A percentile compares a stretch with the other conserved stretches of the same genome.
phyloP scores from a whole-genome alignment of 805 yeast genomes.

The Lachancea quebecensis region DNA sequence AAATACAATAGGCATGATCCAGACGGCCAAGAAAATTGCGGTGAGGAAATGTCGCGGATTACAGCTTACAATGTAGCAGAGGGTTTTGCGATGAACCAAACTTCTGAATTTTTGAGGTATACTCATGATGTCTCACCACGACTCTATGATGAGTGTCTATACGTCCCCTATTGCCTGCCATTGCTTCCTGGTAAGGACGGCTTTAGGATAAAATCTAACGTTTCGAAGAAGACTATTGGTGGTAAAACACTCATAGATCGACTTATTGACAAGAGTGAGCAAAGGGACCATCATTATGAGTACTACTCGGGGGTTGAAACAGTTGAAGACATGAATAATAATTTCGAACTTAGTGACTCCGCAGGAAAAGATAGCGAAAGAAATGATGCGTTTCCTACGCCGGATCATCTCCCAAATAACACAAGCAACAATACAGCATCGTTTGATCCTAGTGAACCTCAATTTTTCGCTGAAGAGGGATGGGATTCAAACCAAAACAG shows the following conservation, averaged over 20 bases:
- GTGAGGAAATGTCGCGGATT: conserved; percentile 62
- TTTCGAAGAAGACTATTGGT: conserved; percentile 33
- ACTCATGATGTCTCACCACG: conserved; percentile 83
- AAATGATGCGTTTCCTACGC: conserved; percentile 15
- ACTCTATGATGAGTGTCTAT: conserved; percentile 85
- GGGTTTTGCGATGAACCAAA: conserved; percentile 57
- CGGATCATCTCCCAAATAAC: conserved; percentile 26
- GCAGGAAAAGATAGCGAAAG: conserved; percentile 14
- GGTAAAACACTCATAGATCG: conserved; percentile 57
- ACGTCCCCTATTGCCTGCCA: conserved; percentile 84
- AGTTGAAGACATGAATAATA: conserved; percentile 46
- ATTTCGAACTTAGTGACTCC: conserved; percentile 32
- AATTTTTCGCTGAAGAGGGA: conserved; percentile 56
- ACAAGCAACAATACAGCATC: conserved; percentile 35
- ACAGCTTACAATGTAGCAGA: conserved; percentile 91
- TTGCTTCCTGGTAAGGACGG: conserved; percentile 79
- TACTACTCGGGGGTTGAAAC: conserved; percentile 73
- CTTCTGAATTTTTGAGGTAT: conserved; percentile 55
- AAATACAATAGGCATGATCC: conserved; percentile 41
- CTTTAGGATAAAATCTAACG: conserved; percentile 64
- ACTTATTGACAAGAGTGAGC: conserved; percentile 73
- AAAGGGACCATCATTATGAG: conserved; percentile 85
- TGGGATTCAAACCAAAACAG: conserved; percentile 8
- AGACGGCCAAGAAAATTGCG: conserved; percentile 29
- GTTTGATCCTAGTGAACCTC: conserved; percentile 93